Evolutionary conservation across 192 early-diverging fungal species (phyloP), one percentile per base, ranked within the genome.

Genomic region (Entomortierella parvispora): DNA sequence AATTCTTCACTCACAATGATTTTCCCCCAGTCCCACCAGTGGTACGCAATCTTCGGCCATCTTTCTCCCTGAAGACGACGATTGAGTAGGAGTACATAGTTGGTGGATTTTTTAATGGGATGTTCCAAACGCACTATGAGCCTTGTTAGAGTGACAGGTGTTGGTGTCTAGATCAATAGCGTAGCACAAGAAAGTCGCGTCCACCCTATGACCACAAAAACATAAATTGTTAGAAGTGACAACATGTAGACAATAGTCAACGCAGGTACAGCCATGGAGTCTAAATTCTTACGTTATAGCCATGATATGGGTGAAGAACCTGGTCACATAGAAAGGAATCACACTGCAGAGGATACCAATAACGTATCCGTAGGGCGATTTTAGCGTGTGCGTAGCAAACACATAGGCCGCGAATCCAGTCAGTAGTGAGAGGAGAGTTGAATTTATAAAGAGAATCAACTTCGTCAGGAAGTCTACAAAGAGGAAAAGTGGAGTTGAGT

Each of bases 121-220:
- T 11, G 49, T 34, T 12, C 74, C 77, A 62, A 88, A 88, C 17
- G 81, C 85, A 32, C 70, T 68, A 50, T 89, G 88, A 28, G 84
- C 88, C 31, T 65, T 68, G 40, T 85, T 77, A 23, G 65, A 78
- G 67, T 86, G 80, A 17, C 82, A 82, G 4, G 64, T 84, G 50
- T 86, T 88, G 8, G 72, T 80, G 62, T 94, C 92, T n/a, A 94
- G 64, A 75, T 94, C 93, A 45, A 94, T 83, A 18, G 92, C 84
- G 71, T 92, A 94, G 65, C 92, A 92, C n/a, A 94, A 66, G 68
- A 93, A 93, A 2, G 86, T 87, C 0, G 93, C 88, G 74, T 94
- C 92, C 17, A 93, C 80, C 25, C 92, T 94, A 79, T 40, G 12
- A 40, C 37, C 37, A 40, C 37, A 12, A 25, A 48, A 12, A 12